A percentile compares a stretch with the other conserved stretches of the same genome.
Evolutionary conservation across 371 early-diverging fungal genomes (phyloP).

Genomic region (Mortierella sp.): DNA sequence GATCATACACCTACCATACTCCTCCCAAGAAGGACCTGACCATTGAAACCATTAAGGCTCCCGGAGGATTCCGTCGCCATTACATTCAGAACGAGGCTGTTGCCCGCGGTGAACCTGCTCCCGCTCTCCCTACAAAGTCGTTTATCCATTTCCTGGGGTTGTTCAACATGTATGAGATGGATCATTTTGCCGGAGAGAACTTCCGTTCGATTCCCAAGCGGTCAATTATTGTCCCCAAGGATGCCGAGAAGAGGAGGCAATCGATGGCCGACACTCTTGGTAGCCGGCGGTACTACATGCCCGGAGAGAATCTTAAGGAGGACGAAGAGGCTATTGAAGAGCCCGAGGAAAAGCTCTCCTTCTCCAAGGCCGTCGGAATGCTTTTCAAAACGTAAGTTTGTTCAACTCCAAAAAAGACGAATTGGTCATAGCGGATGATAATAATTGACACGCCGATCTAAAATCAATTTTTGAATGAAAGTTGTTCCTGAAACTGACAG

Average conservation of each 20-base stretch:
- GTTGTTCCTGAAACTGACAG: slow-evolving; percentile 1
- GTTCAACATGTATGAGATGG: slow-evolving; percentile 67
- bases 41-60: slow-evolving; percentile 62
- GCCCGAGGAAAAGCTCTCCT: slow-evolving; percentile 56
- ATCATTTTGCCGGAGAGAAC: slow-evolving; percentile 84
- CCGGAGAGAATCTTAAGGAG: slow-evolving; percentile 66
- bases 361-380: slow-evolving; percentile 47
- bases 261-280: slow-evolving; percentile 21
- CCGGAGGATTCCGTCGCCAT: slow-evolving; percentile 82
- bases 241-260: slow-evolving; percentile 23
- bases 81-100: slow-evolving; percentile 70
- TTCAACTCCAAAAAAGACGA: background rate
- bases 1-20: slow-evolving; percentile 43
- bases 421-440: slow-evolving; percentile 9
- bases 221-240: slow-evolving; percentile 36
- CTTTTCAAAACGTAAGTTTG: slow-evolving; percentile 35
- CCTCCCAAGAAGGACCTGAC: slow-evolving; percentile 18
- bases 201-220: slow-evolving; percentile 54
- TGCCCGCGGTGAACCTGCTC: slow-evolving; percentile 43
- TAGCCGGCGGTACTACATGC: slow-evolving; percentile 59
- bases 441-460: background rate
- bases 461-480: background rate
- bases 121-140: slow-evolving; percentile 61
- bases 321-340: slow-evolving; percentile 56
- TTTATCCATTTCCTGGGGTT: slow-evolving; percentile 81